Conservation (phyloP, 805 yeast genomes). For the Ogataea nakhonphanomensis region DNA sequence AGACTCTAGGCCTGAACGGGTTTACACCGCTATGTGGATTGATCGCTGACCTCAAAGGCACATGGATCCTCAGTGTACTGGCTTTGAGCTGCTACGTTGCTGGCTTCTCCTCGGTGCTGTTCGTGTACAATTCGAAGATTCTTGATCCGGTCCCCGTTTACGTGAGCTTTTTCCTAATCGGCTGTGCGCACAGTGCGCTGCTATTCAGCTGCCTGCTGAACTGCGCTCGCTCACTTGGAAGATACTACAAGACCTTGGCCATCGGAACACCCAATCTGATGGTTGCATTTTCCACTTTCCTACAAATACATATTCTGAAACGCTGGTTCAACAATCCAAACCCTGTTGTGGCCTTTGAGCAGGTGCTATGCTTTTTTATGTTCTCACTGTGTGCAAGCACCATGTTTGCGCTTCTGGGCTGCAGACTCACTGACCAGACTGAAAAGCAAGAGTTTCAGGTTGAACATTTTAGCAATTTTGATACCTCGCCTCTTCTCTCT, state of each 20-base stretch:
- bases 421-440: constrained; percentile 29
- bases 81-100: constrained; percentile 61
- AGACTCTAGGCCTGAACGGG: constrained; percentile 78
- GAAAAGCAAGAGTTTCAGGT: constrained; percentile 21
- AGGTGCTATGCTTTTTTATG: constrained; percentile 23
- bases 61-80: constrained; percentile 62
- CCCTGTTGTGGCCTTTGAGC: constrained; percentile 19
- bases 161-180: constrained; percentile 54
- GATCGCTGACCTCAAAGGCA: constrained; percentile 78
- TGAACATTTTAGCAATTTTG: constrained; percentile 30
- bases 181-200: constrained; percentile 67
- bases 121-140: constrained; percentile 30
- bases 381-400: constrained; percentile 17
- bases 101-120: constrained; percentile 53
- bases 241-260: constrained; percentile 68
- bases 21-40: constrained; percentile 80
- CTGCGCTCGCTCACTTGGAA: constrained; percentile 72
- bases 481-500: constrained; percentile 32
- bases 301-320: constrained; percentile 28
- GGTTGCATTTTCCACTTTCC: constrained; percentile 32
- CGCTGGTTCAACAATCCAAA: constrained; percentile 17
- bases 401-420: constrained; percentile 25
- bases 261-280: constrained; percentile 71
- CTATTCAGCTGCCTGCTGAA: constrained; percentile 68
- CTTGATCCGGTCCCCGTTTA: constrained; percentile 39